Evolutionary conservation across 1,139 yeast species (phyloP), one percentile per base, ranked within the genome.

Genomic region (Saccharomyces hybrid): DNA sequence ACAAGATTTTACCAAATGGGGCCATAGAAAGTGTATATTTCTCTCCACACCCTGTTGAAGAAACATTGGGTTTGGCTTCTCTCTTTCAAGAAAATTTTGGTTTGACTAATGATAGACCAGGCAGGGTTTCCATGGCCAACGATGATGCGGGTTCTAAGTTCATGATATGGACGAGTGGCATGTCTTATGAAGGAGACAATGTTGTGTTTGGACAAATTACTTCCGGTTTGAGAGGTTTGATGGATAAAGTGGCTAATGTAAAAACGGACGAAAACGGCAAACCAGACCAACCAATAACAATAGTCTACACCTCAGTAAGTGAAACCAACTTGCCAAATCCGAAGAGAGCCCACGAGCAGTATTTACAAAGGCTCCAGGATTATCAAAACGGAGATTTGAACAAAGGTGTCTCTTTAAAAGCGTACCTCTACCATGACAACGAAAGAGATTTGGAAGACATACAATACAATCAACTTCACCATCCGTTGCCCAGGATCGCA

Each of bases 171-270:
- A 38, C 44, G n/a, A 38, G 44, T 19, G 24, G 11, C 8, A 19
- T 24, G 44, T 3, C 44, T 3, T 19, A 9, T 16, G 81, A 85
- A 69, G 83, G 82, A 29, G 71, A 72, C 11, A 86, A 85, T 70
- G 91, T 86, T 62, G 90, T 84, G 4, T 86, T 86, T 66, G 95
- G 93, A 53, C 88, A 85, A 71, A 84, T 86, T 52, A 64, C 80
- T 16, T 84, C 82, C 47, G 93, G 93, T 7, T 72, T 78, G 56
- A 86, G 84, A 47, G 79, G 81, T 24, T 78, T 82, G 42, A 75
- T 69, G 16, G 76, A 78, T 55, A 71, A 75, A 62, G 75, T 72
- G 12, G 86, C 82, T 65, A 72, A 72, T 55, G 80, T 77, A 56
- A 73, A 78, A 64, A 78, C 82, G 34, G 65, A 71, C 53, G 57